These are phyloP conservation scores for Cardiospermum halicacabum DNA, from an alignment of 345 rosid genomes.

Conservation along the genomic window DNA sequence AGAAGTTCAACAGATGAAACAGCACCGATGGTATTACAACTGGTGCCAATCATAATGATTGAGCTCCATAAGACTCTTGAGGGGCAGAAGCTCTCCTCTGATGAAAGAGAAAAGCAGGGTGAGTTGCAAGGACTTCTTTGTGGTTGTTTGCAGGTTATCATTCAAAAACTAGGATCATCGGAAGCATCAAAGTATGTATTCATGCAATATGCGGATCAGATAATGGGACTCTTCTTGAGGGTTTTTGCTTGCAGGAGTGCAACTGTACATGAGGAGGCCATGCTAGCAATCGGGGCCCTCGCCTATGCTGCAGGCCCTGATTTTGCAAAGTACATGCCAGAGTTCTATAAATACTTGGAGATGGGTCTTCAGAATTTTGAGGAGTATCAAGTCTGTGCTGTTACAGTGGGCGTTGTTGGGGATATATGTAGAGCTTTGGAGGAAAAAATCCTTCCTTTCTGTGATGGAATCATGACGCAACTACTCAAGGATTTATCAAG, in stretches of 20 bases:
- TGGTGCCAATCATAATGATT: slow-evolving; percentile 56
- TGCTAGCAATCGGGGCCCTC: slow-evolving; percentile 78
- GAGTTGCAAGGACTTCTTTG: slow-evolving; percentile 76
- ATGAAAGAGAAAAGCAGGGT: slow-evolving; percentile 58
- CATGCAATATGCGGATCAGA: slow-evolving; percentile 67
- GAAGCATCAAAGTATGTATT: slow-evolving; percentile 56
- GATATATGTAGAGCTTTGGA: slow-evolving; percentile 67
- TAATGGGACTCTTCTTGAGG: slow-evolving; percentile 71
- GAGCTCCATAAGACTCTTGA: slow-evolving; percentile 74
- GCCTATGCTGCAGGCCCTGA: slow-evolving; percentile 63
- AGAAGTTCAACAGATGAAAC: slow-evolving; percentile 51
- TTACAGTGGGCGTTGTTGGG: slow-evolving; percentile 74
- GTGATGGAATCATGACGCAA: slow-evolving; percentile 76
- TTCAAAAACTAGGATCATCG: slow-evolving; percentile 60
- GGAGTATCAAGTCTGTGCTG: slow-evolving; percentile 64
- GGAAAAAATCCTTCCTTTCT: slow-evolving; percentile 56
- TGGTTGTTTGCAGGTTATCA: slow-evolving; percentile 69
- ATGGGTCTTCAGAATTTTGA: slow-evolving; percentile 78
- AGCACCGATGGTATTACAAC: slow-evolving; percentile 54
- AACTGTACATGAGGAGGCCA: slow-evolving; percentile 78
- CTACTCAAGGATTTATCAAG: slow-evolving; percentile 77
- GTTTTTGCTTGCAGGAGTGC: slow-evolving; percentile 74
- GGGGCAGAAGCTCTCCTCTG: slow-evolving; percentile 52
- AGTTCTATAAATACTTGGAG: slow-evolving; percentile 64
- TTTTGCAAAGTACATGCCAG: slow-evolving; percentile 70